phyloP scores from a whole-genome alignment of 805 yeast species.

The Metschnikowia cubensis region DNA sequence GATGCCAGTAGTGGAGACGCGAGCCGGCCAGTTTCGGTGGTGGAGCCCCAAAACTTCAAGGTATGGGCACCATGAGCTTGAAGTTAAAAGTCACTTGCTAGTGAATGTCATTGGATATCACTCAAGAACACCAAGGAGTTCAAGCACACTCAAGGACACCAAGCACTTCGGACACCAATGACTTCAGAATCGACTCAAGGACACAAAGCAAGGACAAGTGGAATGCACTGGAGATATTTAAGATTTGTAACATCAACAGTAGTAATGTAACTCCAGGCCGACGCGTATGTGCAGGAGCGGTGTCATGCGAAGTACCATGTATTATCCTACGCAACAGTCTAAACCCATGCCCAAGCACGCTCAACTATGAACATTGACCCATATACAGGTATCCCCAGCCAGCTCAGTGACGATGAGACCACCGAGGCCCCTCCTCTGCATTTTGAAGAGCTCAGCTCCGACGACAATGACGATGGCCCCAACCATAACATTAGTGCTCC shows the following conservation, averaged over 20 bases:
- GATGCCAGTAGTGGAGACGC: constrained; percentile 6
- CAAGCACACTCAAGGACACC: too few relatives aligned
- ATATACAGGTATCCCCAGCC: neutral
- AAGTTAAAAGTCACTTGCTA: too few relatives aligned
- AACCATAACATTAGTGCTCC: too few relatives aligned
- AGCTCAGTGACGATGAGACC: neutral
- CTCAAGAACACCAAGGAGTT: too few relatives aligned
- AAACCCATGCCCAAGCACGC: neutral
- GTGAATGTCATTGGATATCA: too few relatives aligned
- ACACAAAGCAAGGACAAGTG: too few relatives aligned
- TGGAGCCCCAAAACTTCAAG: constrained; percentile 40
- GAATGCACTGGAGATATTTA: too few relatives aligned
- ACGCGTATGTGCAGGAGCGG: neutral
- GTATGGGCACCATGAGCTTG: constrained; percentile 39
- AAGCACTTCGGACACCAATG: too few relatives aligned
- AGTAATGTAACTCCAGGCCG: too few relatives aligned
- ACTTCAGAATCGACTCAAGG: too few relatives aligned
- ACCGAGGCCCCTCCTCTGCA: neutral
- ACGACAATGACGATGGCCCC: neutral
- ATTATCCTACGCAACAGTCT: neutral
- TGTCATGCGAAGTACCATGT: neutral
- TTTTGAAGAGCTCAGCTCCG: constrained; percentile 5
- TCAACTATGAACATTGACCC: neutral
- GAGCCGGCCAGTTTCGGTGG: constrained; percentile 34
- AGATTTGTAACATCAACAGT: too few relatives aligned